Percentiles rank a stretch among this genome's conserved stretches.
Conservation (phyloP, 805 yeast species). For the Sugiyamaella boreocaroliniensis region DNA sequence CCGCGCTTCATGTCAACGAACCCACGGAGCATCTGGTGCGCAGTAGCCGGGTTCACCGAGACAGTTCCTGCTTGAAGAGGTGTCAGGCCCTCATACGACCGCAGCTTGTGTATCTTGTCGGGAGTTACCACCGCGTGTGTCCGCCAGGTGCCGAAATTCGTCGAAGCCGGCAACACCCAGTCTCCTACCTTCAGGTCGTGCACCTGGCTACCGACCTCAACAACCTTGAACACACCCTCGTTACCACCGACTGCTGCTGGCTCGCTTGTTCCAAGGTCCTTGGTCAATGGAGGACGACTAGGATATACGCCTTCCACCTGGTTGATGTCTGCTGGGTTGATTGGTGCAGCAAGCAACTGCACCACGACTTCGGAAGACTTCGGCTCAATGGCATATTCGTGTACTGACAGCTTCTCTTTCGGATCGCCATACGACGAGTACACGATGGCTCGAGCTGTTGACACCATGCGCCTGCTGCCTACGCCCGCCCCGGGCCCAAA, state of each 20-base stretch:
- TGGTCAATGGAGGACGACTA: conserved; percentile 53
- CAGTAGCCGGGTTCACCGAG: conserved; percentile 88
- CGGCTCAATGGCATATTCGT: conserved; percentile 34
- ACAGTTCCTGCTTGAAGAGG: conserved; percentile 68
- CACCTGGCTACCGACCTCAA: conserved; percentile 52
- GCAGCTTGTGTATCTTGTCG: conserved; percentile 34
- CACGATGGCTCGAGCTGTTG: conserved; percentile 53
- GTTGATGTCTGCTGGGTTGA: conserved; percentile 85
- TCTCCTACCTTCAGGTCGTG: conserved; percentile 55
- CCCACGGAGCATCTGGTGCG: conserved; percentile 77
- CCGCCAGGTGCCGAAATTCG: conserved; percentile 93
- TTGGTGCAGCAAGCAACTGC: conserved; percentile 69
- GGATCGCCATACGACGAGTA: conserved; percentile 61
- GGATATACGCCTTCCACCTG: conserved; percentile 87
- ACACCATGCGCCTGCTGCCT: neutral
- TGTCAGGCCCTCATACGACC: conserved; percentile 25
- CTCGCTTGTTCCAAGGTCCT: conserved; percentile 40
- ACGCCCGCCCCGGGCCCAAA: neutral
- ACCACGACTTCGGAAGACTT: conserved; percentile 43
- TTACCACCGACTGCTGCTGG: conserved; percentile 88
- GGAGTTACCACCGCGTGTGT: conserved; percentile 57
- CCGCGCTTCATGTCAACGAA: conserved; percentile 56
- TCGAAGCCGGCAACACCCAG: conserved; percentile 74
- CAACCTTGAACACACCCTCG: conserved; percentile 84
- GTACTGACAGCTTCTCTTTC: conserved; percentile 29